Base-by-base conservation (phyloP, 1,284 basidiomycete species). In the Ceratobasidium sp. region DNA sequence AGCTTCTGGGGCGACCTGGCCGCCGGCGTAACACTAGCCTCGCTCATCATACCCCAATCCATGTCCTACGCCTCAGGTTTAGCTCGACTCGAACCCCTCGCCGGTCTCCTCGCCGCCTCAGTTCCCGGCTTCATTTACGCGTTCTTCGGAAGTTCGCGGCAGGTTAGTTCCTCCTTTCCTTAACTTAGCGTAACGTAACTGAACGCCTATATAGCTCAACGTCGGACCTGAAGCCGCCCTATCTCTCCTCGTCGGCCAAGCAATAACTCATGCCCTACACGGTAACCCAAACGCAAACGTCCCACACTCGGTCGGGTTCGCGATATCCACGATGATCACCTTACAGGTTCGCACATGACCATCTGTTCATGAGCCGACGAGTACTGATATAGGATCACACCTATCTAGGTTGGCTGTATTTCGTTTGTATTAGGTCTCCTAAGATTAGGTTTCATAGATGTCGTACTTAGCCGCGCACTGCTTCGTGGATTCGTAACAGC, bases 371-470 rank as follows among this genome's bases (percentile, higher is more conserved):
- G 10, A 26, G 23, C 17, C 17, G 15, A 28, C 33, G 23, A 20
- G 17, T 15, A 15, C 54, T 57, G 15, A 65, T 50, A 54, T 50
- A 9, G 52, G 40, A 54, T 38, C 40, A 48, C 66, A 12, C 77
- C 33, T 33, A 33, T 33, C 33, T 33, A 96, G 92, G 93, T 92
- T 78, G 96, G 96, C n/a, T 81, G 96, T 40, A 93, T 98, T 81
- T 93, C 95, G 0, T 95, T 95, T 81, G 83, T 94, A 12, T 88
- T 98, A 46, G 96, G 96, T 6, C 90, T 98, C 79, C 92, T 97
- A 82, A 90, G 96, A 23, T 88, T 98, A 0, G 96, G 96, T 0
- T 98, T 98, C 85, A 91, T 98, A 70, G 96, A 98, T 84, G 96
- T 98, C 20, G 93, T 98, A 2, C 89, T 98, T n/a, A 95, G 93